These are phyloP conservation scores for Suhomyces xylopsoci DNA, from an alignment of 805 yeast species.

Conservation along the genomic window DNA sequence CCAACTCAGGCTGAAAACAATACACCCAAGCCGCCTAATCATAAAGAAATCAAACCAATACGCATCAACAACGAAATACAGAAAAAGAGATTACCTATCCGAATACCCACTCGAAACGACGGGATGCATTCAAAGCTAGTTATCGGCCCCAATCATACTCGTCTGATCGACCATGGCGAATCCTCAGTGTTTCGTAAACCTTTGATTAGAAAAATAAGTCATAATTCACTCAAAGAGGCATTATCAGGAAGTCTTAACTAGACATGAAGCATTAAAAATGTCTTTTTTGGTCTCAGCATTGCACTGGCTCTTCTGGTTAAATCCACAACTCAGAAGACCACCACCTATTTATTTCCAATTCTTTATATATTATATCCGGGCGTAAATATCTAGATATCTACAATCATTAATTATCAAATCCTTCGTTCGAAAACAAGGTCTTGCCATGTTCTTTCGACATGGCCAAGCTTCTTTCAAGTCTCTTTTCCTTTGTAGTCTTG, in stretches of 20 bases:
- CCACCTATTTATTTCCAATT: not conserved
- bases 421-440: constrained; percentile 16
- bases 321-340: not conserved
- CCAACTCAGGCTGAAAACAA: not conserved
- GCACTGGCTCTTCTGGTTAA: not conserved
- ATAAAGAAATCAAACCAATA: constrained; percentile 19
- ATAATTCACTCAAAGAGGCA: constrained; percentile 48
- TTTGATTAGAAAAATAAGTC: constrained; percentile 41
- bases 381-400: not conserved
- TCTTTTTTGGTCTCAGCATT: no score
- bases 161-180: constrained; percentile 43
- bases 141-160: constrained; percentile 41
- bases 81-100: constrained; percentile 30
- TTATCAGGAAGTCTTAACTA: constrained; percentile 17
- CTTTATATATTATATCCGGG: not conserved
- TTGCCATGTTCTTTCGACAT: constrained; percentile 17
- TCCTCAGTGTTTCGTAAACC: constrained; percentile 35
- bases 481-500: constrained; percentile 25
- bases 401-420: constrained; percentile 15
- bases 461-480: constrained; percentile 24
- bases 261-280: not conserved
- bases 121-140: constrained; percentile 42
- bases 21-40: constrained; percentile 8
- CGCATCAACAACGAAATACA: constrained; percentile 25
- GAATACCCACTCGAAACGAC: constrained; percentile 16